Percentiles rank a stretch among this genome's conserved stretches.
phyloP scores from a whole-genome alignment of 2,329 filamentous ascomycete genomes.

The Mycocentrospora acerina region DNA sequence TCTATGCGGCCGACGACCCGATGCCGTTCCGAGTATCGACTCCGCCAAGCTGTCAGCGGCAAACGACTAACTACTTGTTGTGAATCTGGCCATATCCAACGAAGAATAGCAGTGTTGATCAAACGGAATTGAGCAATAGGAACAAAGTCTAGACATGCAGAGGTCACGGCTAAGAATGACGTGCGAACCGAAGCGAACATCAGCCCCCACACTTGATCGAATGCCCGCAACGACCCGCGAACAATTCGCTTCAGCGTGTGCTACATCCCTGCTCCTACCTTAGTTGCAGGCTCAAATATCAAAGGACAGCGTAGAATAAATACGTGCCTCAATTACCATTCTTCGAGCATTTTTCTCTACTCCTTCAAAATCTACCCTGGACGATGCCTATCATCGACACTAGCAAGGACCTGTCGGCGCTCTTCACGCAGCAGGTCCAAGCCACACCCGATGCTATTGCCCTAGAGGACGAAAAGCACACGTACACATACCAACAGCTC shows the following conservation, averaged over 20 bases:
- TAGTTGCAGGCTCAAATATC: conserved; percentile 13
- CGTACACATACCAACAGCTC: conserved; percentile 72
- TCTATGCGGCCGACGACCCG: conserved; percentile 13
- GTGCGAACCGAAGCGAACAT: conserved; percentile 12
- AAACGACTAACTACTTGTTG: conserved; percentile 7
- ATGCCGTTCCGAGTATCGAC: conserved; percentile 17
- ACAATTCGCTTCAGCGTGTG: conserved; percentile 17
- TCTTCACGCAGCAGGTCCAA: conserved; percentile 69
- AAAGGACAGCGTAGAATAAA: conserved; percentile 15
- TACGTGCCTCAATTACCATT: conserved; percentile 21
- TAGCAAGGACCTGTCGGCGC: conserved; percentile 69
- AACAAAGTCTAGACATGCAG: conserved; percentile 12
- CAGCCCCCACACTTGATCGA: conserved; percentile 8
- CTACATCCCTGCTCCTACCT: conserved; percentile 12
- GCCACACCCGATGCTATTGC: conserved; percentile 69
- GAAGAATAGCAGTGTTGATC: conserved; percentile 2
- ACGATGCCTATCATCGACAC: conserved; percentile 68
- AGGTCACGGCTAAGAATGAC: conserved; percentile 12
- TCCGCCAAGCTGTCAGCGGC: conserved; percentile 19
- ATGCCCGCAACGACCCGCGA: conserved; percentile 9
- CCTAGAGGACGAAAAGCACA: conserved; percentile 67
- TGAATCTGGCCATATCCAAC: conserved; percentile 13
- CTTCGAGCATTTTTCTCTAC: conserved; percentile 3
- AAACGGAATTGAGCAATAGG: conserved; percentile 19
- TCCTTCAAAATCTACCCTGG: conserved; percentile 9